Evolutionary conservation across 2,329 filamentous ascomycete genomes (phyloP).

Genomic region (Ustilaginoidea virens): DNA sequence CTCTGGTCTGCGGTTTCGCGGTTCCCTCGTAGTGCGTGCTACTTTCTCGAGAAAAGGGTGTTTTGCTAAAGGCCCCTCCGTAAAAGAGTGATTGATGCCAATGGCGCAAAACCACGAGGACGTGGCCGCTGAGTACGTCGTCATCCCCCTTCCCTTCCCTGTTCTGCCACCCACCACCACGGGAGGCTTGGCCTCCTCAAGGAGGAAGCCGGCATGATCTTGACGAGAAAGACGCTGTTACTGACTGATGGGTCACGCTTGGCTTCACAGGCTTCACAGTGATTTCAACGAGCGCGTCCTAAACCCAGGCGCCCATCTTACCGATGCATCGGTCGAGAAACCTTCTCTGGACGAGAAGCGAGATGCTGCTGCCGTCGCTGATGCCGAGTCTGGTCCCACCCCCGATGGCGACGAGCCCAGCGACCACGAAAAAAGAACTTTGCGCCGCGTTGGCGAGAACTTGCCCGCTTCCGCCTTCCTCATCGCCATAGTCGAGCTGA

Average conservation of each 20-base stretch:
- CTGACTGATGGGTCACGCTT: background rate
- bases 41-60: too few species aligned
- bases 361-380: constrained; percentile 6
- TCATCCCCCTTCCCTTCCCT: background rate
- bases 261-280: constrained; percentile 12
- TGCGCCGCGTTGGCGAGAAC: constrained; percentile 38
- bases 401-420: constrained; percentile 36
- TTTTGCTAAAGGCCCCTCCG: too few species aligned
- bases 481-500: constrained; percentile 38
- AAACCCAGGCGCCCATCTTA: constrained; percentile 10
- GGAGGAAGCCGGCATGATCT: too few species aligned
- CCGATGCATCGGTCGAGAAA: constrained; percentile 10
- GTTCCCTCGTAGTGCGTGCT: too few species aligned
- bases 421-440: constrained; percentile 30
- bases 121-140: constrained; percentile 16
- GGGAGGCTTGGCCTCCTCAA: too few species aligned
- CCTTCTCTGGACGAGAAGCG: constrained; percentile 11
- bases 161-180: too few species aligned
- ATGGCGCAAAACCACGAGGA: constrained; percentile 21
- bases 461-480: constrained; percentile 39
- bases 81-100: too few species aligned
- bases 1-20: too few species aligned
- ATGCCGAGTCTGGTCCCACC: constrained; percentile 15
- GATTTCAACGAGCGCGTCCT: constrained; percentile 12
- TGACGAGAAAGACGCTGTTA: too few species aligned